Evolutionary conservation across 495 filamentous ascomycete genomes (phyloP).

Genomic region (Aspergillus mulundensis): DNA sequence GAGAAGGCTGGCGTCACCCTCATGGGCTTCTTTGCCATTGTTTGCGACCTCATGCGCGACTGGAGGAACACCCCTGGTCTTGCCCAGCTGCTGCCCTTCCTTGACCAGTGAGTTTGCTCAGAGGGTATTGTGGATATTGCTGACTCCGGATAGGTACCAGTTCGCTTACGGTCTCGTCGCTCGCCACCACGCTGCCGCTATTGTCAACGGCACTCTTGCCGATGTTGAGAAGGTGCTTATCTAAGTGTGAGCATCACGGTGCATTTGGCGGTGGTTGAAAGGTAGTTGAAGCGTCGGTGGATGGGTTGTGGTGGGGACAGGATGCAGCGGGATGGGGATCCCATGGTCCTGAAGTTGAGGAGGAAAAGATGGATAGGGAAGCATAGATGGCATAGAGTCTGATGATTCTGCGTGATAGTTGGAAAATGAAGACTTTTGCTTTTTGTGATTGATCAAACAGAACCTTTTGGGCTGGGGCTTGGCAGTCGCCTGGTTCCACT

Average conservation of each 20-base stretch:
- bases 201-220: conserved; percentile 43
- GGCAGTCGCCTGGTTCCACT: too few species aligned
- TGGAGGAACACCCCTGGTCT: conserved; percentile 69
- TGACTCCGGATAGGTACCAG: conserved; percentile 24
- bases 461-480: too few species aligned
- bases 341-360: too few species aligned
- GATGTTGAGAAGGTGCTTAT: conserved; percentile 30
- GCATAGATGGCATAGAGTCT: too few species aligned
- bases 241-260: neutral
- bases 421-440: too few species aligned
- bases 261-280: neutral
- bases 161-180: conserved; percentile 48
- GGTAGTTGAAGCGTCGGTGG: neutral
- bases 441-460: too few species aligned
- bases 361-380: too few species aligned
- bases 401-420: too few species aligned
- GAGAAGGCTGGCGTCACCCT: conserved; percentile 61
- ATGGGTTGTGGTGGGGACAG: too few species aligned
- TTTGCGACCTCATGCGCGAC: conserved; percentile 72
- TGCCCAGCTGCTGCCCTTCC: conserved; percentile 55
- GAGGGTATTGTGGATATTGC: neutral
- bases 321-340: too few species aligned
- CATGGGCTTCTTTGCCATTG: conserved; percentile 62
- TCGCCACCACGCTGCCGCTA: conserved; percentile 43
- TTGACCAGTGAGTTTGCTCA: conserved; percentile 52